phyloP scores from a whole-genome alignment of 345 rosid species.

The Lepidium sativum region DNA sequence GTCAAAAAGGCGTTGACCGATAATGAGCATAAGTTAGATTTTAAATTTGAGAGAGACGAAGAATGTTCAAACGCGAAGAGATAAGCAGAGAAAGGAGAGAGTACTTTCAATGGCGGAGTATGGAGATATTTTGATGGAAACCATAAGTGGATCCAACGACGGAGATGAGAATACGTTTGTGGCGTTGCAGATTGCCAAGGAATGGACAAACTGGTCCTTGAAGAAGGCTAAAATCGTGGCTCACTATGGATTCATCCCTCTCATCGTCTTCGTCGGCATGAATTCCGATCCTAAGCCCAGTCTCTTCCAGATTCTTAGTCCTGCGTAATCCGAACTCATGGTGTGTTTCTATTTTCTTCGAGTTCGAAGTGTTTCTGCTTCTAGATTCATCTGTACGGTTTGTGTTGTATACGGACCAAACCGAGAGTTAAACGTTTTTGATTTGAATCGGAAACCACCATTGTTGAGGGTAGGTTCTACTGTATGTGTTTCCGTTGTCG shows the following conservation, averaged over 20 bases:
- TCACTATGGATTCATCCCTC: conserved; percentile 78
- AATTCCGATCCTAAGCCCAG: conserved; percentile 79
- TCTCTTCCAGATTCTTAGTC: conserved; percentile 64
- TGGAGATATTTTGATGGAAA: conserved; percentile 33
- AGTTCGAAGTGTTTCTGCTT: neutral
- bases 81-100: neutral
- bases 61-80: neutral
- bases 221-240: conserved; percentile 66
- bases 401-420: too few species aligned
- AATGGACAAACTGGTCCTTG: conserved; percentile 76
- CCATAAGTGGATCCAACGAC: conserved; percentile 31
- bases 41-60: neutral
- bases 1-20: neutral
- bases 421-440: too few species aligned
- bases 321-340: conserved; percentile 32
- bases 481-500: too few species aligned
- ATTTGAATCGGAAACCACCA: too few species aligned
- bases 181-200: conserved; percentile 38
- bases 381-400: neutral
- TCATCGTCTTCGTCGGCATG: conserved; percentile 69
- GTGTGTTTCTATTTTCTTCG: neutral
- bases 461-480: too few species aligned
- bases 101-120: conserved; percentile 10
- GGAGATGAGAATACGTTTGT: conserved; percentile 28
- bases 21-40: neutral